Base-by-base conservation (phyloP, 495 filamentous ascomycete genomes). In the Talaromyces liani region DNA sequence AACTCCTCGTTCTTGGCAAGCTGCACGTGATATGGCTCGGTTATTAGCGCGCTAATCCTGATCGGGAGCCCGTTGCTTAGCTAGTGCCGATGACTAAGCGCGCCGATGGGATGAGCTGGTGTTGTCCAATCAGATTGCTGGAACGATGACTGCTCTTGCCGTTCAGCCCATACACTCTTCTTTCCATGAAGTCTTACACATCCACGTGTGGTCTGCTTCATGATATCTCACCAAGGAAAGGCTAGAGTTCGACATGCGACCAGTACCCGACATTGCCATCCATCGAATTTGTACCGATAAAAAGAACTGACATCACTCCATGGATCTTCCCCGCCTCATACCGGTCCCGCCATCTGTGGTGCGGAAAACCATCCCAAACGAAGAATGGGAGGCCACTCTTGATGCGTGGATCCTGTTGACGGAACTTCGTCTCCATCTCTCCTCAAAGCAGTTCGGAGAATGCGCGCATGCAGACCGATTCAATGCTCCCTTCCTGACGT, bases 311-410 rank as follows among this genome's bases (percentile, higher is more conserved):
- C 12, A 54, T 51, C 45, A 14, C 62, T 14, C 47, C 24, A 65
- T 62, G 64, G 34, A 71, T 33, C 79, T 91, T 20, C 91, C 91
- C 27, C 79, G 84, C 27, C 81, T 96, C 71, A 90, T 89, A 45
- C 80, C 89, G 4, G 90, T 92, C 65, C 92, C 92, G 24, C 81
- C 87, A 51, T 75, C 82, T n/a, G 75, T 77, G 60, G 84, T 91
- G 75, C 84, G 87, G 66, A 82, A 83, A 33, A 81, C 81, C 62
- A 80, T 95, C 34, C 75, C 80, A 8, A 81, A 86, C 1, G 75
- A 82, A 33, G 91, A 95, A 73, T 95, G 91, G 92, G 83, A 88
- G 61, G 78, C 82, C 36, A 93, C 88, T 71, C 72, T 94, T 18
- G 86, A 91, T 70, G 88, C 90, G 49, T 96, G 91, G 92, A 73